Evolutionary conservation across 1,284 basidiomycete genomes (phyloP).

Genomic region (Heterobasidion occidentale): DNA sequence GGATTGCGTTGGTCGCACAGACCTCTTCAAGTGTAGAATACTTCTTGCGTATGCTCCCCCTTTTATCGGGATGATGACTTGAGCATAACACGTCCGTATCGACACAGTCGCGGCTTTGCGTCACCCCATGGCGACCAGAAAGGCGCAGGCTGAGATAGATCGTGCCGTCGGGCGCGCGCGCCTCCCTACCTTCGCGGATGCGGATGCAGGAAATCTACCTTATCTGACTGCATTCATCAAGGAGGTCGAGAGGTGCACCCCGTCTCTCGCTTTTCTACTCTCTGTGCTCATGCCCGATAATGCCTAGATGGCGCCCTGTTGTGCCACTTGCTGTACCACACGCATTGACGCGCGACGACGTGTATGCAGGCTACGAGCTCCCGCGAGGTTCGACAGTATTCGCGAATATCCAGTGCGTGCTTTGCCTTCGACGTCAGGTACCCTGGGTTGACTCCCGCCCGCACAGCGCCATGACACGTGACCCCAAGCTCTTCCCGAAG

Average conservation of each 20-base stretch:
- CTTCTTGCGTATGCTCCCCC: neutral
- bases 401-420: constrained; percentile 7
- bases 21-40: neutral
- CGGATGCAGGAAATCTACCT: neutral
- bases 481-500: constrained; percentile 7
- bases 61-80: neutral
- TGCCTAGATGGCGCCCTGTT: constrained; percentile 5
- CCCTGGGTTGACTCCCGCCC: no score
- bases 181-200: constrained; percentile 1
- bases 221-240: constrained; percentile 1
- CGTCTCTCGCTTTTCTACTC: neutral
- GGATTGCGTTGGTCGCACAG: neutral
- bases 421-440: neutral
- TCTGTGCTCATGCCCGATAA: neutral
- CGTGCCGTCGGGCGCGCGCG: neutral
- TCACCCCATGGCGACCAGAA: neutral
- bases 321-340: constrained; percentile 7
- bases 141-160: neutral
- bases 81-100: neutral
- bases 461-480: constrained; percentile 5
- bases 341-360: constrained; percentile 1
- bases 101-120: neutral
- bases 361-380: constrained; percentile 7
- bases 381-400: constrained; percentile 6
- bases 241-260: neutral